Conservation (phyloP, 2,329 filamentous ascomycete species). For the Colletotrichum siamense region DNA sequence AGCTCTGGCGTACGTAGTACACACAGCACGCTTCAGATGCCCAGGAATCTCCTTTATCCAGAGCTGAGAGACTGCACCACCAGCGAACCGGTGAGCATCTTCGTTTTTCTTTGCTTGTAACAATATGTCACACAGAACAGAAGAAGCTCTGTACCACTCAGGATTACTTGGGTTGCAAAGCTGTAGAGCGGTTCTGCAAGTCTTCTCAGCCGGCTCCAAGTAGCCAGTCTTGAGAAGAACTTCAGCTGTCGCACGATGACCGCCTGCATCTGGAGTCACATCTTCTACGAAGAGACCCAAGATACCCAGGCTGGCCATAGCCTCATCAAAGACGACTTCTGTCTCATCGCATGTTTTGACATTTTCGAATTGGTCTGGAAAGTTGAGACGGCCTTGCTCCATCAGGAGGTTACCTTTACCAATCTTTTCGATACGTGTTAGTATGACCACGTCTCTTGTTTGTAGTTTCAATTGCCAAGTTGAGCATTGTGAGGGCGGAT, state of each 20-base stretch:
- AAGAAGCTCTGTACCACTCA: neutral
- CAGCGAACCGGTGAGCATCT: neutral
- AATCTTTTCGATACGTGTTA: neutral
- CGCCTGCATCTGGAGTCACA: neutral
- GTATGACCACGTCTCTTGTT: rapidly evolving
- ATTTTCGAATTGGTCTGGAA: neutral
- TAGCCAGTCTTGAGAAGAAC: neutral
- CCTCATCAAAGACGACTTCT: neutral
- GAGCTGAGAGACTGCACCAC: neutral
- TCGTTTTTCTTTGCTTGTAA: neutral
- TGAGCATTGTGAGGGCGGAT: neutral
- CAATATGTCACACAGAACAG: neutral
- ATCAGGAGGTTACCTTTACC: neutral
- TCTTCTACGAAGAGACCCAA: neutral
- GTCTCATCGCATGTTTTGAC: neutral
- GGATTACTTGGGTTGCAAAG: neutral
- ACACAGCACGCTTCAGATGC: neutral
- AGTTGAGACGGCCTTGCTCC: neutral
- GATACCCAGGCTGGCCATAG: neutral
- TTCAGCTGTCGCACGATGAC: neutral
- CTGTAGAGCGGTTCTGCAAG: neutral
- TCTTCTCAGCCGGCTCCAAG: neutral
- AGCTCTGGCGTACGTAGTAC: neutral
- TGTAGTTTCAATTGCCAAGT: neutral
- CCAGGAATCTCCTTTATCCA: neutral